Percentiles rank a stretch among this genome's conserved stretches.
phyloP scores from a whole-genome alignment of 192 early-diverging fungal species.

The Coemansia sp. region DNA sequence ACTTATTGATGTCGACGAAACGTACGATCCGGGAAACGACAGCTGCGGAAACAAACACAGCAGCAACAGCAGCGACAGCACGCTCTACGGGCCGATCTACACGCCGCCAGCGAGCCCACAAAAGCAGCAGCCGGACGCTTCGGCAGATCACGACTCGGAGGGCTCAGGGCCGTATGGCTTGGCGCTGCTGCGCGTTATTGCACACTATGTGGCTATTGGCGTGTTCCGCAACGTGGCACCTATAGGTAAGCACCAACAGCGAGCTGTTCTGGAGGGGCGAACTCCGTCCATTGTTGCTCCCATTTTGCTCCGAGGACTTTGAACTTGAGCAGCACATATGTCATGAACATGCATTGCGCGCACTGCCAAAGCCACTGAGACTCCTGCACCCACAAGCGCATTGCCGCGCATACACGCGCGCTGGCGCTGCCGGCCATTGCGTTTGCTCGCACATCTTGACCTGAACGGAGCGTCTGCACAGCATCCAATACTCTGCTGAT shows the following conservation, averaged over 20 bases:
- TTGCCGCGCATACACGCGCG: background rate
- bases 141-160: conserved; percentile 16
- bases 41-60: conserved; percentile 9
- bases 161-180: conserved; percentile 47
- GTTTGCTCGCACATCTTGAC: no score
- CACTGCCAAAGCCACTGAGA: conserved; percentile 7
- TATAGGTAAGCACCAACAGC: conserved; percentile 36
- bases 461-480: background rate
- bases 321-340: conserved; percentile 2
- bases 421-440: background rate
- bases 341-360: conserved; percentile 2
- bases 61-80: conserved; percentile 23
- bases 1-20: conserved; percentile 54
- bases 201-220: conserved; percentile 53
- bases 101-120: conserved; percentile 42
- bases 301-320: background rate
- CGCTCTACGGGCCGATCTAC: conserved; percentile 37
- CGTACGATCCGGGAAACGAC: conserved; percentile 28
- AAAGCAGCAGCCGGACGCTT: conserved; percentile 17
- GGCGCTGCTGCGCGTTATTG: conserved; percentile 48
- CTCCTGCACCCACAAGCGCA: background rate
- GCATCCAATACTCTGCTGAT: background rate
- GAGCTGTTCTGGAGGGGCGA: no score
- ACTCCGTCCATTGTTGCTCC: background rate
- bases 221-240: conserved; percentile 53